phyloP scores from a whole-genome alignment of 768 basidiomycete species.

The Panellus pusillus region DNA sequence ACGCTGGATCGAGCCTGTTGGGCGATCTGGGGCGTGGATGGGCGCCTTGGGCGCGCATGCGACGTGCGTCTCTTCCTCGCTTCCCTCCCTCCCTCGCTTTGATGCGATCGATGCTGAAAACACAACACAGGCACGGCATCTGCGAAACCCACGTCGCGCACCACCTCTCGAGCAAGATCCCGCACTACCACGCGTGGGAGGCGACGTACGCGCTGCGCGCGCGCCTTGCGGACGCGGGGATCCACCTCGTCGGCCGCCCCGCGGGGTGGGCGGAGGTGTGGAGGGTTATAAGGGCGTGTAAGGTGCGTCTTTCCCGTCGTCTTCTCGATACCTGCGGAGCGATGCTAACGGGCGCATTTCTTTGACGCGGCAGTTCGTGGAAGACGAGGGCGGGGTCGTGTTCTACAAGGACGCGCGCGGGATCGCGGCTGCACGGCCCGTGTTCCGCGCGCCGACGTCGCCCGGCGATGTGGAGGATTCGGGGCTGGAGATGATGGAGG shows the following conservation, averaged over 20 bases:
- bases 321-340: too few species aligned
- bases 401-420: conserved; percentile 63
- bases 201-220: conserved; percentile 59
- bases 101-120: too few species aligned
- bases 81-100: neutral
- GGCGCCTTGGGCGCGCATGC: conserved; percentile 52
- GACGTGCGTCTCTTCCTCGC: conserved; percentile 26
- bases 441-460: conserved; percentile 45
- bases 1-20: conserved; percentile 56
- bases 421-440: conserved; percentile 41
- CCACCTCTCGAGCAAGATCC: conserved; percentile 66
- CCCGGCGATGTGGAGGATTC: conserved; percentile 50
- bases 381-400: conserved; percentile 60
- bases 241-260: conserved; percentile 45
- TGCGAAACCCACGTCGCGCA: conserved; percentile 64
- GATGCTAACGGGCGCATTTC: too few species aligned
- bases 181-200: conserved; percentile 67
- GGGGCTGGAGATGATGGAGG: conserved; percentile 54
- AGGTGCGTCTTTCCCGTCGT: too few species aligned
- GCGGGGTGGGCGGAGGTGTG: conserved; percentile 49
- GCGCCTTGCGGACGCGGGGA: conserved; percentile 43
- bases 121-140: conserved; percentile 44
- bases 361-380: conserved; percentile 65
- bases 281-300: conserved; percentile 45
- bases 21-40: conserved; percentile 52